Percentiles rank a stretch among this genome's conserved stretches.
Evolutionary conservation across 192 early-diverging fungal genomes (phyloP).

Genomic region (Umbelopsis sp.): DNA sequence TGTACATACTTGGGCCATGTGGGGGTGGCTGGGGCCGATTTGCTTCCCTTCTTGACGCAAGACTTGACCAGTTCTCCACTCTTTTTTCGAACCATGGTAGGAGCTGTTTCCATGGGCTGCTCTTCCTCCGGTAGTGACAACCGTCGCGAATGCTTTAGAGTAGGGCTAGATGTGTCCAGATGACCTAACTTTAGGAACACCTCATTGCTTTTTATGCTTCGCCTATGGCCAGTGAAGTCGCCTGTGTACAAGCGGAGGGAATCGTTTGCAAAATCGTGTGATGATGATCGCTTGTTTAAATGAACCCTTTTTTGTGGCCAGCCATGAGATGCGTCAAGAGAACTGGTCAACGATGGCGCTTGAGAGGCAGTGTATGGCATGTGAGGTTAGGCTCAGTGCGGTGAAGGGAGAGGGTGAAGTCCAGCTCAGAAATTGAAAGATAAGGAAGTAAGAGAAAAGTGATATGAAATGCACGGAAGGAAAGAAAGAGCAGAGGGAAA

Average conservation of each 20-base stretch:
- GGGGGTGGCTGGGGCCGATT: conserved; percentile 43
- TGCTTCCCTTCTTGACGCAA: conserved; percentile 15
- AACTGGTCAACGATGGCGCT: neutral
- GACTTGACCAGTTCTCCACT: conserved; percentile 25
- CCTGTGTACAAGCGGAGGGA: neutral
- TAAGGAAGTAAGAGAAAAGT: neutral
- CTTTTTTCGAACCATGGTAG: conserved; percentile 18
- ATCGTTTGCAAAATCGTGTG: neutral
- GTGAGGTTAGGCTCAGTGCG: no score
- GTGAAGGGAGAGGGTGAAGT: neutral
- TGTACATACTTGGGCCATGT: conserved; percentile 59
- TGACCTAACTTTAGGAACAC: conserved; percentile 2
- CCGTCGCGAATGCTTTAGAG: neutral
- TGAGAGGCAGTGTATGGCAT: conserved; percentile 15
- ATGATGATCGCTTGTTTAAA: neutral
- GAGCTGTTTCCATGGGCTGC: neutral
- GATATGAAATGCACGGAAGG: neutral
- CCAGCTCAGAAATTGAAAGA: neutral
- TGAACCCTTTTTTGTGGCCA: neutral
- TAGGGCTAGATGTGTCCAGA: neutral
- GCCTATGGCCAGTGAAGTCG: neutral
- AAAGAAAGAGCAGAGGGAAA: neutral
- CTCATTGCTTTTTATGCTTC: neutral
- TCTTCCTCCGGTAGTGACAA: neutral
- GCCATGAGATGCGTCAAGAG: conserved; percentile 11